These are phyloP conservation scores for Globisporangium alternatum DNA, from an alignment of 352 stramenopile genomes.

Conservation along the genomic window DNA sequence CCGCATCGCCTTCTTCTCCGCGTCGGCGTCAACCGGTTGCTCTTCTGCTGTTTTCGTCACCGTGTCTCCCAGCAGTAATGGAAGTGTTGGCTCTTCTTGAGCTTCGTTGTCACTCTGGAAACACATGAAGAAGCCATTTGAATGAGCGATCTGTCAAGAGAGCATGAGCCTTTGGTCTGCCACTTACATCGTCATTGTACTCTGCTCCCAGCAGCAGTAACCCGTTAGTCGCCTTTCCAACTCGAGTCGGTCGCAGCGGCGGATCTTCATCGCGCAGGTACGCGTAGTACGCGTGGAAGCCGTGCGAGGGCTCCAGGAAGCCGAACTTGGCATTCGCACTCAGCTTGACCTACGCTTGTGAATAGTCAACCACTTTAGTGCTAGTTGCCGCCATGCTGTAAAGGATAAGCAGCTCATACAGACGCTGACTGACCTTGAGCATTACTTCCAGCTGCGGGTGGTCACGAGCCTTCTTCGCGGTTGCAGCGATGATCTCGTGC, in stretches of 20 bases:
- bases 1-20: slow-evolving; percentile 19
- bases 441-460: slow-evolving; percentile 46
- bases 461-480: slow-evolving; percentile 38
- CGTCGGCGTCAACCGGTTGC: background rate
- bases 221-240: background rate
- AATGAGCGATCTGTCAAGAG: background rate
- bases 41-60: background rate
- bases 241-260: background rate
- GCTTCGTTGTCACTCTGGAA: slow-evolving; percentile 25
- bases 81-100: background rate
- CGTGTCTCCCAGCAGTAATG: background rate
- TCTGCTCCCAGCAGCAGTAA: slow-evolving; percentile 40
- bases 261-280: slow-evolving; percentile 43
- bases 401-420: background rate
- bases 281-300: slow-evolving; percentile 42
- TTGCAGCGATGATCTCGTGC: slow-evolving; percentile 42
- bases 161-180: background rate
- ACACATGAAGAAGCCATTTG: background rate
- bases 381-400: background rate
- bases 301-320: slow-evolving; percentile 31
- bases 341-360: slow-evolving; percentile 32
- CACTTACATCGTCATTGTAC: slow-evolving; percentile 35
- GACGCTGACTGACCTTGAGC: slow-evolving; percentile 35
- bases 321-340: slow-evolving; percentile 30
- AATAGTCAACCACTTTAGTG: background rate